phyloP scores from a whole-genome alignment of 768 basidiomycete species.

The Gymnopilus junonius region DNA sequence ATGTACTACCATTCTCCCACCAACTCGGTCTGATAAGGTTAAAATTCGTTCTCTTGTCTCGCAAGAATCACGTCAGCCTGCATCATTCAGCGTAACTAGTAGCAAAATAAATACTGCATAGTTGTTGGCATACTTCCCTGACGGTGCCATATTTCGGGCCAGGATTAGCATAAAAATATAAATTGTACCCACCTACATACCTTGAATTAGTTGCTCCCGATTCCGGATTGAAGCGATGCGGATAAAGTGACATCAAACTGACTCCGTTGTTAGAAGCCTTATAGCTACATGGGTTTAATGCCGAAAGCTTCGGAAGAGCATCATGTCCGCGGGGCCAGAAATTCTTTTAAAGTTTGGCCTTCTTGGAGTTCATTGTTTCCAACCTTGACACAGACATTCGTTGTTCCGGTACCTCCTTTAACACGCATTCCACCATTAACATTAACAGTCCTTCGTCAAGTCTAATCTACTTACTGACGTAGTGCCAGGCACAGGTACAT shows the following conservation, averaged over 20 bases:
- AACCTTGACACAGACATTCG: not conserved
- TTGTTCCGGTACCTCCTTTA: not conserved
- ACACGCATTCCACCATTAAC: not conserved
- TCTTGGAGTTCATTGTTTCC: not conserved
- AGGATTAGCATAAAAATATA: conserved; percentile 6
- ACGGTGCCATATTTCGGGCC: not conserved
- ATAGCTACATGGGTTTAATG: not conserved
- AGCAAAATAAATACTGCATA: not conserved
- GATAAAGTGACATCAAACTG: not conserved
- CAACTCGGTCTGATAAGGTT: not conserved
- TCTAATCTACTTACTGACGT: not conserved
- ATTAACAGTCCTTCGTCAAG: not conserved
- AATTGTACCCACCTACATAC: conserved; percentile 2
- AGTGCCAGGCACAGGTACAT: no score
- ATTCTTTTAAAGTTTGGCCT: not conserved
- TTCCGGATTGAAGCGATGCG: not conserved
- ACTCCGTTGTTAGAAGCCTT: not conserved
- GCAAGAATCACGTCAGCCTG: not conserved
- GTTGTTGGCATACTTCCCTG: not conserved
- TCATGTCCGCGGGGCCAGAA: not conserved
- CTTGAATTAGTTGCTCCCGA: not conserved
- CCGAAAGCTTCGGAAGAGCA: conserved; percentile 1
- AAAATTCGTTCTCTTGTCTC: not conserved
- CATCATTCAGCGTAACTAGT: not conserved
- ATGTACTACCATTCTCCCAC: not conserved